Base-by-base conservation (phyloP, 2,329 filamentous ascomycete genomes). In the Aspergillus sp. region DNA sequence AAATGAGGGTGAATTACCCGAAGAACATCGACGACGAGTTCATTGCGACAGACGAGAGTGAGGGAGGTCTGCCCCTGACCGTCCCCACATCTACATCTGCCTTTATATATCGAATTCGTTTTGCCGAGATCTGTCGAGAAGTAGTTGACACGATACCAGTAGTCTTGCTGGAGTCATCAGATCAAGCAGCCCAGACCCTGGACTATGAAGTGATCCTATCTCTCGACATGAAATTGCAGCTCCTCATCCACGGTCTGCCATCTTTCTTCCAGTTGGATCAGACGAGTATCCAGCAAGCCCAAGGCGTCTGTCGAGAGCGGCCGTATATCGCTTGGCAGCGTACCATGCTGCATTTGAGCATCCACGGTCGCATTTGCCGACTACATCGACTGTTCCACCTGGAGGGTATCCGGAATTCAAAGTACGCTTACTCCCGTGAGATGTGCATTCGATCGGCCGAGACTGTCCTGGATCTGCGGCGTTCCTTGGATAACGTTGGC, bases 321-420 rank as follows among this genome's bases (percentile, higher is more conserved):
- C 62, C 61, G 0, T 59, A 62, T 38, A 58, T 65, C 20, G 45
- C 56, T 13, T 59, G 55, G 50, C 58, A 64, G 32, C 51, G 61
- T 17, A 50, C 58, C 11, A 47, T 25, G 23, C 16, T 58, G 4
- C 58, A 65, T 47, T 61, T 65, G 36, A 54, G 57, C 23, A 42
- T 61, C 1, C 54, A 61, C 17, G 58, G 54, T 0, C 59, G 62
- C 9, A 52, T 65, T 10, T 65, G 59, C 43, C 53, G 55, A 5
- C 53, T 65, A n/a, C 63, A 64, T 31, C 52, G 61, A 19, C 61
- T 47, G 1, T 65, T 56, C 41, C 61, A 64, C 23, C 50, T 61
- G 0, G 57, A 60, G 38, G 55, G 56, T 2, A 43, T 57, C 4
- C 56, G 51, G 1, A 56, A 64, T 14, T 38, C 52, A 11, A 11